phyloP scores from a whole-genome alignment of 306 rosid genomes.

The Cucumis cinereus region DNA sequence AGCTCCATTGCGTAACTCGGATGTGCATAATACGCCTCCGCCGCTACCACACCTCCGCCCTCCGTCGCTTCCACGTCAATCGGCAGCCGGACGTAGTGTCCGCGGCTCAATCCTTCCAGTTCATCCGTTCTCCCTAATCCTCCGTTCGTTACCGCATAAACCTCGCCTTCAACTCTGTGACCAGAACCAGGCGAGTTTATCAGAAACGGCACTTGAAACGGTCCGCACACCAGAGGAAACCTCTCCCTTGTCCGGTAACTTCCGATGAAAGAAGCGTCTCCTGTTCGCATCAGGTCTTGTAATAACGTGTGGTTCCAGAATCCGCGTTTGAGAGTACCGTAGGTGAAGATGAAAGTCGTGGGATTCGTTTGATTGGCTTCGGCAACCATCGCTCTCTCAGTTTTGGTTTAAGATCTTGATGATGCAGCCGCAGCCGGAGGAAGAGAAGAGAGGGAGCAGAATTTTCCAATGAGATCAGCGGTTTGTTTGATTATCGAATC shows the following conservation, averaged over 20 bases:
- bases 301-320: slow-evolving; percentile 57
- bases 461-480: background rate
- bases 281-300: slow-evolving; percentile 45
- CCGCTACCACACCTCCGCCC: slow-evolving; percentile 14
- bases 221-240: slow-evolving; percentile 66
- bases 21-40: slow-evolving; percentile 67
- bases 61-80: slow-evolving; percentile 3
- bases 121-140: slow-evolving; percentile 42
- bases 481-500: background rate
- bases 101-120: slow-evolving; percentile 47
- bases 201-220: slow-evolving; percentile 64
- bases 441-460: background rate
- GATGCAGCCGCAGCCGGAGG: background rate
- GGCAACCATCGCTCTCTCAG: slow-evolving; percentile 5
- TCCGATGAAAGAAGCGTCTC: slow-evolving; percentile 54
- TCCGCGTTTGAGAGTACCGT: slow-evolving; percentile 55
- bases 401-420: background rate
- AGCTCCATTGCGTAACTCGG: slow-evolving; percentile 47
- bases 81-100: slow-evolving; percentile 57
- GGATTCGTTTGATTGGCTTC: background rate
- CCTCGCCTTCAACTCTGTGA: slow-evolving; percentile 43
- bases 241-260: slow-evolving; percentile 24
- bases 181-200: slow-evolving; percentile 55
- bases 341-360: slow-evolving; percentile 37
- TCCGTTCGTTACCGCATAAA: slow-evolving; percentile 41